Evolutionary conservation across 331 rosid species (phyloP).

Genomic region (Quercus lobata): DNA sequence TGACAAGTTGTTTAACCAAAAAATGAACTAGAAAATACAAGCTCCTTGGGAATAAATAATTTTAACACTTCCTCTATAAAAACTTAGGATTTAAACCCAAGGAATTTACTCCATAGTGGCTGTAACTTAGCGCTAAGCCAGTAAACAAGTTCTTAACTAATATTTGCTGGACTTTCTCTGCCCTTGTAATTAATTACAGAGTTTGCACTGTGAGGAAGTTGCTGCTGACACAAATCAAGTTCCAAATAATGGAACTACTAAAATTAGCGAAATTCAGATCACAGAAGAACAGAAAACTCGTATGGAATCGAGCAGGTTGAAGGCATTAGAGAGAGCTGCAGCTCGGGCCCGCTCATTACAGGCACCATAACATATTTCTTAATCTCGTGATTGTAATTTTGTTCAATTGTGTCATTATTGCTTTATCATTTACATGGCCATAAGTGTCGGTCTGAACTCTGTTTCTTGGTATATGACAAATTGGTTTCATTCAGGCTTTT

Average conservation of each 20-base stretch:
- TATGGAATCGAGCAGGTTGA: conserved; percentile 81
- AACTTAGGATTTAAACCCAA: no score
- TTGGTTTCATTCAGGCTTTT: neutral
- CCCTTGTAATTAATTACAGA: conserved; percentile 17
- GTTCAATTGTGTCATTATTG: neutral
- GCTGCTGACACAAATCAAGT: conserved; percentile 19
- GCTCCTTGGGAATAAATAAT: no score
- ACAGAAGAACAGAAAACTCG: conserved; percentile 80
- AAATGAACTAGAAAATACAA: no score
- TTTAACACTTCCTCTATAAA: no score
- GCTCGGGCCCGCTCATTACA: conserved; percentile 41
- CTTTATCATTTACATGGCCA: neutral
- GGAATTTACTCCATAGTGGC: no score
- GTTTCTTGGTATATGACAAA: neutral
- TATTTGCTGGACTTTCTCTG: neutral
- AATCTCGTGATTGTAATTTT: neutral
- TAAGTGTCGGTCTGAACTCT: neutral
- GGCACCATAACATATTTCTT: conserved; percentile 16
- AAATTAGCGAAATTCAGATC: conserved; percentile 33
- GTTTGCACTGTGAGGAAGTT: conserved; percentile 10
- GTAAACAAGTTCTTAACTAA: neutral
- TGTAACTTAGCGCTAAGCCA: no score
- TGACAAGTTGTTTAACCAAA: no score
- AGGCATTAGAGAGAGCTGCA: conserved; percentile 81
- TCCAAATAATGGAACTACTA: conserved; percentile 24